Evolutionary conservation across 2,329 filamentous ascomycete species (phyloP).

Genomic region (Sordariomycetes sp.): DNA sequence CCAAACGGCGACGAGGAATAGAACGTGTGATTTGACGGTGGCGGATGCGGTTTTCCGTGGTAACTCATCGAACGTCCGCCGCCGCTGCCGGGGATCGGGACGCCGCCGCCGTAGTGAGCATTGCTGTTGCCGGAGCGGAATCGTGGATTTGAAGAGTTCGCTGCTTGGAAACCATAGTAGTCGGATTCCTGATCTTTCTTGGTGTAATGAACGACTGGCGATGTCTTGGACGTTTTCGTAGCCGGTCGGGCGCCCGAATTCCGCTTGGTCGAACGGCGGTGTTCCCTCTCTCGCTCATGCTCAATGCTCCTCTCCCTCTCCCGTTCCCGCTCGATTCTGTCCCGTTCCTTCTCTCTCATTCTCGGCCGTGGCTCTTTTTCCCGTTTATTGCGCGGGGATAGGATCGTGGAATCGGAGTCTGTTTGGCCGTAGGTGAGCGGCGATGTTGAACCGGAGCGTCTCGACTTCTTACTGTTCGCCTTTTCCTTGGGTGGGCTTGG

Average conservation of each 20-base stretch:
- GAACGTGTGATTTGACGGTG: not conserved
- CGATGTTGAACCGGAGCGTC: conserved; percentile 2
- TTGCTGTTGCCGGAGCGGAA: conserved; percentile 6
- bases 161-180: conserved; percentile 3
- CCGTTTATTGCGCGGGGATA: not conserved
- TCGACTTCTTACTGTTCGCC: conserved; percentile 5
- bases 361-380: not conserved
- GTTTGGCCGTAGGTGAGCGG: conserved; percentile 1
- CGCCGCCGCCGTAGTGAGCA: not conserved
- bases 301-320: no score
- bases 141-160: conserved; percentile 1
- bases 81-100: not conserved
- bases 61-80: conserved; percentile 3
- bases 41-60: conserved; percentile 2
- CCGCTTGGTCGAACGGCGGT: conserved; percentile 3
- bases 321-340: not conserved
- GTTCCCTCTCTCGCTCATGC: conserved; percentile 2
- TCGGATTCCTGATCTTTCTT: conserved; percentile 3
- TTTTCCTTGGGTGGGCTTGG: conserved; percentile 4
- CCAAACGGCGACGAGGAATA: conserved; percentile 1
- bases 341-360: conserved; percentile 1
- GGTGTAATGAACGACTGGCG: not conserved
- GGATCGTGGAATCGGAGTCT: conserved; percentile 1
- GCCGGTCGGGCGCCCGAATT: conserved; percentile 4
- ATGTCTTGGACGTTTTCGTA: conserved; percentile 1